phyloP scores from a whole-genome alignment of 768 basidiomycete genomes.

The Tylopilus sp. region DNA sequence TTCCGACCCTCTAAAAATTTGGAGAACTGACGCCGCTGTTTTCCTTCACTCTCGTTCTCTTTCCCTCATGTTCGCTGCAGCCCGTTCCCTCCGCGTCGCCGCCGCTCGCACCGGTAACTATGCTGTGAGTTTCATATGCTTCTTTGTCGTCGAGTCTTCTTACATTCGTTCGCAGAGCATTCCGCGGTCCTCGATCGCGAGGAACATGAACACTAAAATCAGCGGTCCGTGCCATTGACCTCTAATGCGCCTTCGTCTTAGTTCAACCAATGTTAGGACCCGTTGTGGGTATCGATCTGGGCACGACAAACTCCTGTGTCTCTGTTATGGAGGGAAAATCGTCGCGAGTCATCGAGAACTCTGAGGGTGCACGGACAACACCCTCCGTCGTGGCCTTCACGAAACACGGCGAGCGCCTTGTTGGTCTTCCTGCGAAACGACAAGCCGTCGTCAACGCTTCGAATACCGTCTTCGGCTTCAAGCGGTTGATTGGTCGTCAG shows the following conservation, averaged over 20 bases:
- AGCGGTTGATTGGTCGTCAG: constrained; percentile 91
- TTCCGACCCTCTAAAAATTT: constrained; percentile 44
- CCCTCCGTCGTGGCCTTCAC: constrained; percentile 99
- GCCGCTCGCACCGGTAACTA: constrained; percentile 59
- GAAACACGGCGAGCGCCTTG: constrained; percentile 94
- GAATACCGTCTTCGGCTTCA: constrained; percentile 94
- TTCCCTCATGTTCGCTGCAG: constrained; percentile 69
- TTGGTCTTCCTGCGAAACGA: constrained; percentile 95
- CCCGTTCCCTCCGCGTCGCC: constrained; percentile 60
- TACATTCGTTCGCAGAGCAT: constrained; percentile 43
- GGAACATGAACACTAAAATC: constrained; percentile 96
- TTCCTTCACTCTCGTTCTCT: constrained; percentile 34
- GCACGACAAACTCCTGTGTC: constrained; percentile 89
- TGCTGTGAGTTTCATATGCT: constrained; percentile 45
- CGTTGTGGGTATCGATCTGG: constrained; percentile 96
- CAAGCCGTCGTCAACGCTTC: constrained; percentile 94
- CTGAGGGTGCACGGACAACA: constrained; percentile 96
- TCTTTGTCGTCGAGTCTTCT: background rate
- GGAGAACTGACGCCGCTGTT: constrained; percentile 45
- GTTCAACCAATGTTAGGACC: constrained; percentile 48
- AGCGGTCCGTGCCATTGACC: constrained; percentile 49
- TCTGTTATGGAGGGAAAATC: constrained; percentile 95
- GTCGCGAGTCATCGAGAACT: constrained; percentile 93
- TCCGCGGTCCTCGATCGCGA: constrained; percentile 72
- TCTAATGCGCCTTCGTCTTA: background rate